Evolutionary conservation across 176 grass and related monocot species (phyloP).

Genomic region (Juncus inflexus): DNA sequence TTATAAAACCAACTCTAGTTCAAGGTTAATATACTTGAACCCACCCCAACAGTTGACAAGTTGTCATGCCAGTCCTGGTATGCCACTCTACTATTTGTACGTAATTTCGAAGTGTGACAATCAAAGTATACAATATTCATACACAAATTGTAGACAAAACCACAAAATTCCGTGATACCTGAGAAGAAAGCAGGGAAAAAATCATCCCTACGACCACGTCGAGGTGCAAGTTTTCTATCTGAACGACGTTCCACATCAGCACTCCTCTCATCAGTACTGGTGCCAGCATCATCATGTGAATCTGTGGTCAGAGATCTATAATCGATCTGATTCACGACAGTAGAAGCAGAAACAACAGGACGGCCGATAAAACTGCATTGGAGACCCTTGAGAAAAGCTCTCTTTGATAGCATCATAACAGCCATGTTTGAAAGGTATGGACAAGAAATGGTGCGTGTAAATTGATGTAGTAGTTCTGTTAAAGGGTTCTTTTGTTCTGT

Average conservation of each 20-base stretch:
- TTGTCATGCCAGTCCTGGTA: too few relatives aligned
- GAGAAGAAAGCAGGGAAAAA: conserved; percentile 27
- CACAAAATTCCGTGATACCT: neutral
- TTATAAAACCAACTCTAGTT: neutral
- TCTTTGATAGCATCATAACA: conserved; percentile 10
- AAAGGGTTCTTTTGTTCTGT: neutral
- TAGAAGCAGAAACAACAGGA: neutral
- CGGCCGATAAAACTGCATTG: neutral
- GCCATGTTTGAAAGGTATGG: neutral
- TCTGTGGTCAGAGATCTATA: conserved; percentile 11
- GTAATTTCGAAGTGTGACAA: too few relatives aligned
- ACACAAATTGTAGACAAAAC: too few relatives aligned
- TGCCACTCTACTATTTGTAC: too few relatives aligned
- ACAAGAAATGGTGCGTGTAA: neutral
- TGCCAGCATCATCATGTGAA: neutral
- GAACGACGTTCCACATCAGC: conserved; percentile 12
- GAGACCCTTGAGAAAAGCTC: neutral
- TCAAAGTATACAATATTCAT: too few relatives aligned
- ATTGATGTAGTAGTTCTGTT: neutral
- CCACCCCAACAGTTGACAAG: too few relatives aligned
- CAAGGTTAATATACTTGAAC: too few relatives aligned
- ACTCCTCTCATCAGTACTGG: conserved; percentile 2
- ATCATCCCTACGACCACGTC: conserved; percentile 12
- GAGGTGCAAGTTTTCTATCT: neutral
- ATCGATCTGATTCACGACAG: neutral